These are phyloP conservation scores for Penicillium robsamsonii DNA, from an alignment of 495 filamentous ascomycete species.

Conservation along the genomic window DNA sequence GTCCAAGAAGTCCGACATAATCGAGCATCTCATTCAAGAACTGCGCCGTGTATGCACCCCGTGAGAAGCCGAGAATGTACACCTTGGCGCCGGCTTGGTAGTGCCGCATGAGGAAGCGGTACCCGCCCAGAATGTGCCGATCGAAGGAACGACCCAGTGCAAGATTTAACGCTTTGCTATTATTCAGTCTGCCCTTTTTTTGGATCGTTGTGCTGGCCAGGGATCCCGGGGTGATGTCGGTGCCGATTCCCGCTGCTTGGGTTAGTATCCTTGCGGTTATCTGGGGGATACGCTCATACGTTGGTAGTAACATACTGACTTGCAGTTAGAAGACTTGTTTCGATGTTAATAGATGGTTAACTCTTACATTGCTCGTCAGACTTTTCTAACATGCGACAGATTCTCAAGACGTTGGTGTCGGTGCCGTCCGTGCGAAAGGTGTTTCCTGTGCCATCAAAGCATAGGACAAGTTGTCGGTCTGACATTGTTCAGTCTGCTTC, in stretches of 20 bases:
- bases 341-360: background rate
- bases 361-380: slow-evolving; percentile 11
- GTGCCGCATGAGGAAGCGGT: slow-evolving; percentile 87
- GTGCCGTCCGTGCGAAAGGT: slow-evolving; percentile 6
- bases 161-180: slow-evolving; percentile 70
- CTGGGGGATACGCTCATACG: slow-evolving; percentile 1
- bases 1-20: slow-evolving; percentile 68
- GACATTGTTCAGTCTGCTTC: background rate
- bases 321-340: background rate
- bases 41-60: slow-evolving; percentile 77
- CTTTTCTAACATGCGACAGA: slow-evolving; percentile 12
- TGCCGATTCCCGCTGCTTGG: slow-evolving; percentile 38
- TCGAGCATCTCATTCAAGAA: slow-evolving; percentile 84
- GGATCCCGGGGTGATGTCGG: slow-evolving; percentile 22
- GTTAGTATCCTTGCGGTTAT: slow-evolving; percentile 22
- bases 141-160: slow-evolving; percentile 73
- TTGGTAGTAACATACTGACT: slow-evolving; percentile 11
- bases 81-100: slow-evolving; percentile 72
- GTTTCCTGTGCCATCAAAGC: slow-evolving; percentile 16
- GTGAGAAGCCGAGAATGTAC: slow-evolving; percentile 75
- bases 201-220: background rate
- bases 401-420: slow-evolving; percentile 14
- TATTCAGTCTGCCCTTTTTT: slow-evolving; percentile 49
- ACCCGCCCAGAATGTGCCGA: slow-evolving; percentile 76
- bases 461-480: slow-evolving; percentile 9